Conservation (phyloP, 1,139 yeast genomes). For the Geotrichum macrosporum region DNA sequence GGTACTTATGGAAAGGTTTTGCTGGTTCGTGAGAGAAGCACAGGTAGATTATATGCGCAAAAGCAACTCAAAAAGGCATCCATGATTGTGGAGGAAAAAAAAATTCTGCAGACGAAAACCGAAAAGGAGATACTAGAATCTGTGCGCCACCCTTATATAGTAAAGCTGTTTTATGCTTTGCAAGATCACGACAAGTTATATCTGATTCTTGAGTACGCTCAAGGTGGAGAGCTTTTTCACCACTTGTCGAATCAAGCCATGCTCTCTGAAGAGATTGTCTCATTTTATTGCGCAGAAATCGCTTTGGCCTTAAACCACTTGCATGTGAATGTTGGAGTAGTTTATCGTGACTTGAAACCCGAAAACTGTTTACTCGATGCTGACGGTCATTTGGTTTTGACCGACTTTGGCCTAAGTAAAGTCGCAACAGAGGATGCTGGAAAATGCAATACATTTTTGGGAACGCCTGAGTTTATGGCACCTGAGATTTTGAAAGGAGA, state of each 20-base stretch:
- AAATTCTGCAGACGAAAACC: conserved; percentile 60
- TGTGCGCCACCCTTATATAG: conserved; percentile 81
- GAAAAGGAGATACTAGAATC: conserved; percentile 68
- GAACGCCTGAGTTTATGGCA: conserved; percentile 96
- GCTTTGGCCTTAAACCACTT: conserved; percentile 75
- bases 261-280: conserved; percentile 71
- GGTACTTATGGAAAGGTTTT: conserved; percentile 92
- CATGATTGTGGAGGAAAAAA: conserved; percentile 48
- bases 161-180: conserved; percentile 80
- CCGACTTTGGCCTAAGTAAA: conserved; percentile 90
- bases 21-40: conserved; percentile 61
- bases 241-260: conserved; percentile 82
- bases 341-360: conserved; percentile 88
- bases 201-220: conserved; percentile 76
- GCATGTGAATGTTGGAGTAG: conserved; percentile 77
- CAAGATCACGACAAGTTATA: conserved; percentile 82
- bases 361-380: conserved; percentile 84
- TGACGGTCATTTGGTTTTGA: conserved; percentile 74
- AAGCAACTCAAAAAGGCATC: conserved; percentile 83
- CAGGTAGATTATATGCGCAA: conserved; percentile 77
- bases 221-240: conserved; percentile 89
- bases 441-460: conserved; percentile 71
- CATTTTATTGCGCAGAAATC: conserved; percentile 84
- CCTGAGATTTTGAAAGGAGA: conserved; percentile 87
- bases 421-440: conserved; percentile 48